phyloP scores from a whole-genome alignment of 139 green algal species.

The Micractinium conductrix region DNA sequence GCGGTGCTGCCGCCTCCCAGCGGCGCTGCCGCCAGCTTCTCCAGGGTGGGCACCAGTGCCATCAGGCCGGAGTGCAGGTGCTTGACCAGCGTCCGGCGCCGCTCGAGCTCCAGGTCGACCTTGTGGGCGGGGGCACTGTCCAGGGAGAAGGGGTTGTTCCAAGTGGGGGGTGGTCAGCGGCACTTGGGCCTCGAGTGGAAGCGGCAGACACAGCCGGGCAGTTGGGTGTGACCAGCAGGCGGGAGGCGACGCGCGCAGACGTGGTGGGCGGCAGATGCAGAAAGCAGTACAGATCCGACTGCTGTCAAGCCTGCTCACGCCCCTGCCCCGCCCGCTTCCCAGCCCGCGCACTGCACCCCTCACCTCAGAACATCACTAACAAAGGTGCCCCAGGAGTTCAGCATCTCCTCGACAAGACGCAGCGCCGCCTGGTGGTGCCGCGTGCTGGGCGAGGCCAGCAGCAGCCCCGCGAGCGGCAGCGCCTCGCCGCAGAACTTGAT shows the following conservation, averaged over 20 bases:
- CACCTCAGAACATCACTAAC: neutral
- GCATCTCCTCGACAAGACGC: constrained; percentile 9
- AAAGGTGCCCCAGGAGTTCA: constrained; percentile 19
- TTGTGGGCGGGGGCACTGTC: no score
- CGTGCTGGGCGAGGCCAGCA: neutral
- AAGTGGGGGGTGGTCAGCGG: no score
- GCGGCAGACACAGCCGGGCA: no score
- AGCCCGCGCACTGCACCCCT: no score
- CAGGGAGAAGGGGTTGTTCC: neutral
- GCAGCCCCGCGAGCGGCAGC: neutral
- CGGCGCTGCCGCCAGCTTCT: neutral
- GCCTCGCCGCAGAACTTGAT: constrained; percentile 4
- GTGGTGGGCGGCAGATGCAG: no score
- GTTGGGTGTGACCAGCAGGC: no score
- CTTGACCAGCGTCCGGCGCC: neutral
- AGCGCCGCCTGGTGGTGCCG: constrained; percentile 8
- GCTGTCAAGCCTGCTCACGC: neutral
- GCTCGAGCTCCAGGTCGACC: constrained; percentile 19
- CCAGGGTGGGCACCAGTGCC: neutral
- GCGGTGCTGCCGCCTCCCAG: neutral
- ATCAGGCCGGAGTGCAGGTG: neutral
- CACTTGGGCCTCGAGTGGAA: no score
- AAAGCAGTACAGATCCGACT: neutral
- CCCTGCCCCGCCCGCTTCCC: neutral
- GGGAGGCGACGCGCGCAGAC: no score